A percentile compares a stretch with the other conserved stretches of the same genome.
Evolutionary conservation across 768 basidiomycete genomes (phyloP).

Genomic region (Amanita muscaria): DNA sequence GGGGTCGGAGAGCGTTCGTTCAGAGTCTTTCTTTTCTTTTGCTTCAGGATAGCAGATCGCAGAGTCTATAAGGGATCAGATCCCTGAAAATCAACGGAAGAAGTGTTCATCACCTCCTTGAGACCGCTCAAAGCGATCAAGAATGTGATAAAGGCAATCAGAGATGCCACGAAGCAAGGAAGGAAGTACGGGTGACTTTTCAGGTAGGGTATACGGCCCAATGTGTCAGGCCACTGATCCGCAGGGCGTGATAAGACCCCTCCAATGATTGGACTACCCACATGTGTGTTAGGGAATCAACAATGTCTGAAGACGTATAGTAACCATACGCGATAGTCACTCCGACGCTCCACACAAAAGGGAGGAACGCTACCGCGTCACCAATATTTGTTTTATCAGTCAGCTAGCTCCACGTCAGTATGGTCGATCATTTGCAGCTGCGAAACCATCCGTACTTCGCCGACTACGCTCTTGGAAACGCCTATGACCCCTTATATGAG

Average conservation of each 20-base stretch:
- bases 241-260: constrained; percentile 24
- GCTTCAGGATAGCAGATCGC: background rate
- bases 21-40: background rate
- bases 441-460: background rate
- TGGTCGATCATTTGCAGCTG: background rate
- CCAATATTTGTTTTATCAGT: constrained; percentile 31
- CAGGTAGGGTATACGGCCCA: constrained; percentile 19
- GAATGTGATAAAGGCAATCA: constrained; percentile 16
- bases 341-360: constrained; percentile 28
- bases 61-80: background rate
- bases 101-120: constrained; percentile 18
- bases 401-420: constrained; percentile 17
- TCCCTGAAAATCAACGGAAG: background rate
- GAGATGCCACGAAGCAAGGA: constrained; percentile 23
- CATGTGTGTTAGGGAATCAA: background rate
- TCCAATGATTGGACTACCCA: constrained; percentile 21
- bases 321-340: constrained; percentile 22
- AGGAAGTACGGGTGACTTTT: constrained; percentile 28
- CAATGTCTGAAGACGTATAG: background rate
- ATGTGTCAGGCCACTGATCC: constrained; percentile 18
- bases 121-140: constrained; percentile 16
- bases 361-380: constrained; percentile 27
- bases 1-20: background rate
- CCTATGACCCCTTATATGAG: constrained; percentile 19
- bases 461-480: background rate